Percentiles rank a stretch among this genome's conserved stretches.
Conservation (phyloP, 2,329 filamentous ascomycete genomes). For the Beauveria pseudobassiana region DNA sequence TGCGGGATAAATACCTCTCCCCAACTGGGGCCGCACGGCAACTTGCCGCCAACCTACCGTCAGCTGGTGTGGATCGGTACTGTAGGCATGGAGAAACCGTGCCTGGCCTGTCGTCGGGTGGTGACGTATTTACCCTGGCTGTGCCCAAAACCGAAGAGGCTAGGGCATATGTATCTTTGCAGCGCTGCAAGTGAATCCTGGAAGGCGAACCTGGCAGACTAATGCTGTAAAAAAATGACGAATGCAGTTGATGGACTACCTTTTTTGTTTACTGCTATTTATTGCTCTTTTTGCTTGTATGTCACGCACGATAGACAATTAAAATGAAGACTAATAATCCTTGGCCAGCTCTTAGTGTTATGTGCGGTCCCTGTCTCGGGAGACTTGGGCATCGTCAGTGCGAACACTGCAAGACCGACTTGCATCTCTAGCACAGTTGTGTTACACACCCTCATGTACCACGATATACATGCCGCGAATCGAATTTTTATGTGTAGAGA, state of each 20-base stretch:
- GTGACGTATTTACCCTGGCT: constrained; percentile 74
- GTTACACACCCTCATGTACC: not conserved
- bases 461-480: not conserved
- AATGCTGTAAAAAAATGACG: constrained; percentile 42
- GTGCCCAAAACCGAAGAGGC: constrained; percentile 76
- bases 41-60: too few species aligned
- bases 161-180: constrained; percentile 73
- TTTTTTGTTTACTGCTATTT: constrained; percentile 20
- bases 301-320: not conserved
- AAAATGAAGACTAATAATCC: not conserved
- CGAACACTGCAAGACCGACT: not conserved
- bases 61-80: too few species aligned
- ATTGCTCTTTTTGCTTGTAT: not conserved
- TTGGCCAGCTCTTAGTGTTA: not conserved
- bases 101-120: constrained; percentile 43
- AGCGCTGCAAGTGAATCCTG: constrained; percentile 76
- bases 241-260: constrained; percentile 5
- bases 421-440: not conserved
- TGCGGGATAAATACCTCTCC: too few species aligned
- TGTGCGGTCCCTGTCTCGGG: not conserved
- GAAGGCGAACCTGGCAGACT: constrained; percentile 73
- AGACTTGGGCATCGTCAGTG: not conserved
- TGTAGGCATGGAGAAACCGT: constrained; percentile 10
- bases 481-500: not conserved
- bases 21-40: too few species aligned